Base-by-base conservation (phyloP, 768 basidiomycete species). In the Leccinum truebloodii region DNA sequence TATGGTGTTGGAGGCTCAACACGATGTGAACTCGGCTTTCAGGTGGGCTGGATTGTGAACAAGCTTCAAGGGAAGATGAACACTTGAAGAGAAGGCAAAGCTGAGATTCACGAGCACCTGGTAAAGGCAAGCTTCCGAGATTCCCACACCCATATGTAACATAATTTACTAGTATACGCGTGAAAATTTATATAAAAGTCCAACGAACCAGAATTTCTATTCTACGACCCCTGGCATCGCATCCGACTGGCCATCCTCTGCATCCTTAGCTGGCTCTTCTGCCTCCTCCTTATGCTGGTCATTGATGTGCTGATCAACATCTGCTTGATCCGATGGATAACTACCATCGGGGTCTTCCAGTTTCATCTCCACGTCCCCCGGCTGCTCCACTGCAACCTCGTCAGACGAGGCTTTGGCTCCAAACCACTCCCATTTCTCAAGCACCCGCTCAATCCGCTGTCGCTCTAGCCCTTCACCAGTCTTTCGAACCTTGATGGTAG, bases 371-470 rank as follows among this genome's bases (percentile, higher is more conserved):
- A 67, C 63, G n/a, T 75, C 72, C 53, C 30, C 61, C 13, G 48
- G 24, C 34, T 52, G 51, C 48, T 51, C 62, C 49, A 12, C 52
- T 61, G 49, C 53, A 12, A 24, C 39, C 14, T 56, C 57, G 26
- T 52, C 34, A 35, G 34, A 35, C 13, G 34, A 35, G 34, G 13
- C 58, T 20, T 61, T 44, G 52, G 48, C 50, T 6, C 59, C 60
- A 22, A 71, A 58, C 88, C 88, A 90, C 18, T 69, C 77, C 88
- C 89, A 92, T 54, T 80, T 79, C 74, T 92, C 90, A 48, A 87
- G 73, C 26, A 79, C 75, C 60, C 90, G 82, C 67, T 89, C 86
- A 63, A 90, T 82, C 53, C 84, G 81, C 64, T 92, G 90, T 63
- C 90, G 78, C 69, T 92, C 90, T 46, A 91, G 48, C 22, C 87